Conservation (phyloP, 352 stramenopile genomes). For the Phytophthora ohioensis region DNA sequence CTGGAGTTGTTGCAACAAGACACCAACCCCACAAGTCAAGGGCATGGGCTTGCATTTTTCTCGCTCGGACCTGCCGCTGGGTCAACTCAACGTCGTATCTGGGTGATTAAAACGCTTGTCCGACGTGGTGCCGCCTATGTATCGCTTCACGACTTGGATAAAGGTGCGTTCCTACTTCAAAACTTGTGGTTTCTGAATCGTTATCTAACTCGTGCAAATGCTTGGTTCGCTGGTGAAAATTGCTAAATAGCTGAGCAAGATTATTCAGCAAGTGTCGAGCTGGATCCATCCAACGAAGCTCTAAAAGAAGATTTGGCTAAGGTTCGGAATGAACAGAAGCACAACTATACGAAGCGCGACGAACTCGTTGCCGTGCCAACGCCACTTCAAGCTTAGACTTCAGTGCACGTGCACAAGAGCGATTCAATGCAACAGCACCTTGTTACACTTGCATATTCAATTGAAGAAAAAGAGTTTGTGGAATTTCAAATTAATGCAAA, state of each 20-base stretch:
- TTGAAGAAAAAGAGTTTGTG: too few species aligned
- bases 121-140: slow-evolving; percentile 64
- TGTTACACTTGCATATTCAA: too few species aligned
- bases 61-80: slow-evolving; percentile 60
- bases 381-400: slow-evolving; percentile 21
- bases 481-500: background rate
- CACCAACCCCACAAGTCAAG: background rate
- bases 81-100: slow-evolving; percentile 63
- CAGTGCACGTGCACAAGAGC: background rate
- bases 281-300: slow-evolving; percentile 66
- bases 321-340: slow-evolving; percentile 40
- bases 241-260: slow-evolving; percentile 55
- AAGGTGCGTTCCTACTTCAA: slow-evolving; percentile 42
- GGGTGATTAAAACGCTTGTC: slow-evolving; percentile 83
- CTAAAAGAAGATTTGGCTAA: slow-evolving; percentile 56
- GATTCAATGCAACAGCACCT: too few species aligned
- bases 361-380: slow-evolving; percentile 2
- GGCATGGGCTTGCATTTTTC: slow-evolving; percentile 61
- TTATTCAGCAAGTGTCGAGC: slow-evolving; percentile 61
- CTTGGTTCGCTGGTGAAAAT: too few species aligned
- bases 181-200: background rate
- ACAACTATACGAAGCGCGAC: slow-evolving; percentile 1
- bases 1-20: slow-evolving; percentile 68
- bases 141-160: slow-evolving; percentile 41
- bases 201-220: too few species aligned